A percentile compares a stretch with the other conserved stretches of the same genome.
phyloP scores from a whole-genome alignment of 2,329 filamentous ascomycete genomes.

The Trichoderma gracile region DNA sequence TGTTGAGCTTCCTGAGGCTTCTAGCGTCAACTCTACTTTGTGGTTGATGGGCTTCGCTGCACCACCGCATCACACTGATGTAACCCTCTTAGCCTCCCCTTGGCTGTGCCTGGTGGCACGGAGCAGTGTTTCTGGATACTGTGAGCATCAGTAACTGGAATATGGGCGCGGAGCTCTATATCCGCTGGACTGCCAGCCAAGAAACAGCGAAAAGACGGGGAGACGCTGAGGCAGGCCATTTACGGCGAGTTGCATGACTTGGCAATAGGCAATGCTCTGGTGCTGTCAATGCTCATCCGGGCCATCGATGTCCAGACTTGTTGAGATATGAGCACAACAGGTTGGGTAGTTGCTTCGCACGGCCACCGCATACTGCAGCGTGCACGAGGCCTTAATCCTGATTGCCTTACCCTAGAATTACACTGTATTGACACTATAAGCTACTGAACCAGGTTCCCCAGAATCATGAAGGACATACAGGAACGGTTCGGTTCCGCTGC shows the following conservation, averaged over 20 bases:
- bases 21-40: slow-evolving; percentile 7
- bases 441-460: too few relatives aligned
- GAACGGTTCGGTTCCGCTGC: too few relatives aligned
- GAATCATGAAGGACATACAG: too few relatives aligned
- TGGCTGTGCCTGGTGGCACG: slow-evolving; percentile 20
- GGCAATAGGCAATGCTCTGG: neutral
- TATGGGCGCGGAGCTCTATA: neutral
- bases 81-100: slow-evolving; percentile 20
- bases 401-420: neutral
- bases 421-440: too few relatives aligned
- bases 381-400: too few relatives aligned
- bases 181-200: slow-evolving; percentile 1
- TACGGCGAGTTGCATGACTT: neutral
- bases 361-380: neutral
- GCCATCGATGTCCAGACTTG: too few relatives aligned
- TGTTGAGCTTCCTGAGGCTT: slow-evolving; percentile 6
- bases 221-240: neutral
- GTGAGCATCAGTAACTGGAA: neutral
- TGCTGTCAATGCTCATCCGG: neutral
- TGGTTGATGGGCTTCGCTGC: slow-evolving; percentile 1
- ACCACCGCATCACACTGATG: slow-evolving; percentile 23
- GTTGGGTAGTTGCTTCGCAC: neutral
- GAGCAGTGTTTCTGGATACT: neutral
- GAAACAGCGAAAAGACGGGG: neutral
- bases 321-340: neutral